A percentile compares a stretch with the other conserved stretches of the same genome.
Conservation (phyloP, 352 stramenopile species). For the Globisporangium megalacanthum region DNA sequence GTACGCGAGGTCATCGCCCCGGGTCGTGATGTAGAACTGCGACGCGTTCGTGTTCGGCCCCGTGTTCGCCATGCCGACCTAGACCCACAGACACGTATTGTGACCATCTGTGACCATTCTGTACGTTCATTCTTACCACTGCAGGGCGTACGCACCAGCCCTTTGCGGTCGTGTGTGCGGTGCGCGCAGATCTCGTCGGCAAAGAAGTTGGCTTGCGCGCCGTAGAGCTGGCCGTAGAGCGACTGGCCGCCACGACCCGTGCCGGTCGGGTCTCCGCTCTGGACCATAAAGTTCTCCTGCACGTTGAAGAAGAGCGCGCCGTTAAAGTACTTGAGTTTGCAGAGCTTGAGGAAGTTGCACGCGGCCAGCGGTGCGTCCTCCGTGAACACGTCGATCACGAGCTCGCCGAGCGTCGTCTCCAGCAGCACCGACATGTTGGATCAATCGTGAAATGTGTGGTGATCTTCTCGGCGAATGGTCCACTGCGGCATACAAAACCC, state of each 20-base stretch:
- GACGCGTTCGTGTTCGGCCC: conserved; percentile 70
- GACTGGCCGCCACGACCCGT: conserved; percentile 94
- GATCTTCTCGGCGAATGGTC: no score
- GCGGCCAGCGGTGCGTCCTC: conserved; percentile 76
- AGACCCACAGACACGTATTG: background rate
- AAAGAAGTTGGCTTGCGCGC: conserved; percentile 65
- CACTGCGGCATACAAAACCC: no score
- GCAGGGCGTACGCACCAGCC: conserved; percentile 17
- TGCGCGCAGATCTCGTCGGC: conserved; percentile 64
- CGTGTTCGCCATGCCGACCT: conserved; percentile 83
- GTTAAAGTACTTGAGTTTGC: conserved; percentile 95
- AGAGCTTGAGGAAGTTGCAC: conserved; percentile 95
- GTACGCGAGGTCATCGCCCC: conserved; percentile 86
- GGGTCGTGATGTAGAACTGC: conserved; percentile 98
- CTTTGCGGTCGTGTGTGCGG: conserved; percentile 48
- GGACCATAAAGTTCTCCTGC: conserved; percentile 94
- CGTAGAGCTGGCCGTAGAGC: conserved; percentile 93
- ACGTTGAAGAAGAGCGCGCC: conserved; percentile 94
- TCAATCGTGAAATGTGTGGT: background rate
- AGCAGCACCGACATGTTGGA: conserved; percentile 89
- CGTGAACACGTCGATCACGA: conserved; percentile 91
- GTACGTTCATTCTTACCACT: background rate
- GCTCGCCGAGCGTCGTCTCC: conserved; percentile 86
- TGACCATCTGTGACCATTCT: background rate
- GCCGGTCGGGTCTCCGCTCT: conserved; percentile 86